Conservation (phyloP, 2,329 filamentous ascomycete species). For the Colletotrichum gloeosporioides region DNA sequence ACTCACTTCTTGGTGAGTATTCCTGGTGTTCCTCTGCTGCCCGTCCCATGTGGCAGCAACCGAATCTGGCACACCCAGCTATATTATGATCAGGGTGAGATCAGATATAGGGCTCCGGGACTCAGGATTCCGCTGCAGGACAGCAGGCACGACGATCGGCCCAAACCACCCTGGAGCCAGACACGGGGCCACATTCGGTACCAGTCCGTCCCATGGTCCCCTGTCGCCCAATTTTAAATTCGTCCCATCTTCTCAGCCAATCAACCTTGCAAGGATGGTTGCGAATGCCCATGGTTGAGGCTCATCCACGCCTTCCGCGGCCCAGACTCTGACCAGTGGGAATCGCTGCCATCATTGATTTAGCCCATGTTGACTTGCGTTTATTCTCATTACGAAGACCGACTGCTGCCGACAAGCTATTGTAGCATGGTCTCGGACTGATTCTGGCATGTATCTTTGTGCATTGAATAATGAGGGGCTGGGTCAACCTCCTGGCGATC, state of each 20-base stretch:
- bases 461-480: background rate
- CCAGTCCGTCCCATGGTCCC: background rate
- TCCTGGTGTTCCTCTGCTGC: background rate
- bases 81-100: conserved; percentile 16
- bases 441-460: background rate
- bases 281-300: background rate
- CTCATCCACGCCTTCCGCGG: conserved; percentile 1
- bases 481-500: background rate
- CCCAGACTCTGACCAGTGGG: background rate
- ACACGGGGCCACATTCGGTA: conserved; percentile 16
- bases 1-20: background rate
- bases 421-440: background rate
- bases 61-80: background rate
- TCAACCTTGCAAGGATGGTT: conserved; percentile 4
- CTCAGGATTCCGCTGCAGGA: conserved; percentile 20
- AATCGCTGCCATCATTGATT: background rate
- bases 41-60: background rate
- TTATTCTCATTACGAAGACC: background rate
- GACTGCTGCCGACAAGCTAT: background rate
- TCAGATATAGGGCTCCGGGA: conserved; percentile 22
- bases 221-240: conserved; percentile 18
- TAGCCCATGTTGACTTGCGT: background rate
- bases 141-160: conserved; percentile 22
- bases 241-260: conserved; percentile 22
- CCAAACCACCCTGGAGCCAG: conserved; percentile 10